A percentile compares a stretch with the other conserved stretches of the same genome.
phyloP scores from a whole-genome alignment of 2,329 filamentous ascomycete genomes.

The Trichoderma aggressivum region DNA sequence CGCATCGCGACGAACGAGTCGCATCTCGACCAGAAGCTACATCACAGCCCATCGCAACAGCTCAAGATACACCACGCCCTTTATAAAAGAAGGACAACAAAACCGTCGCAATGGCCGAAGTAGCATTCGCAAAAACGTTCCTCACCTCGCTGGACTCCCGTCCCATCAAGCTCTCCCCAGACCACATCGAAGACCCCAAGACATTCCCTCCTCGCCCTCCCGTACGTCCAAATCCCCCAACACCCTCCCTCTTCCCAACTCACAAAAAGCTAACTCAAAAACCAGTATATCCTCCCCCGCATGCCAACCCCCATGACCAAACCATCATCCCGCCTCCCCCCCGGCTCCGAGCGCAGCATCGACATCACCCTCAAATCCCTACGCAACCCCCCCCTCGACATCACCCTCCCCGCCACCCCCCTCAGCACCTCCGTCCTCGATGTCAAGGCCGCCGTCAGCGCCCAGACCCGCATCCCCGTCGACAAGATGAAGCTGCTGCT shows the following conservation, averaged over 20 bases:
- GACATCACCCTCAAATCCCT: constrained; percentile 69
- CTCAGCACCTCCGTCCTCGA: constrained; percentile 73
- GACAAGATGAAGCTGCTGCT: constrained; percentile 82
- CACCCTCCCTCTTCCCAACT: background rate
- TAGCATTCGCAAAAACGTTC: constrained; percentile 80
- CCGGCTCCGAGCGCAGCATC: constrained; percentile 50
- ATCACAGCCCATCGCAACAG: background rate
- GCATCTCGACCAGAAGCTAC: background rate
- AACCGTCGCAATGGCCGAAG: constrained; percentile 65
- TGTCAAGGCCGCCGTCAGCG: constrained; percentile 67
- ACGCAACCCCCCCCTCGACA: constrained; percentile 68
- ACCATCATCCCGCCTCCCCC: constrained; percentile 48
- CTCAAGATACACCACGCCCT: background rate
- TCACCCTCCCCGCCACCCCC: constrained; percentile 61
- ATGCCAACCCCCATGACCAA: constrained; percentile 57
- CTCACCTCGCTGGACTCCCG: constrained; percentile 75
- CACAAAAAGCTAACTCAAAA: background rate
- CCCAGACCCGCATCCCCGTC: constrained; percentile 59
- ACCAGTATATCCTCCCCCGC: constrained; percentile 68
- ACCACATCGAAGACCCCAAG: constrained; percentile 85
- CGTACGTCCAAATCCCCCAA: constrained; percentile 46
- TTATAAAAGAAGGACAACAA: background rate
- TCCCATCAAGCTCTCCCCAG: constrained; percentile 76
- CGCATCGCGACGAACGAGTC: background rate
- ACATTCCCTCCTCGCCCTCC: constrained; percentile 72